Evolutionary conservation across 495 filamentous ascomycete genomes (phyloP), one percentile per base, ranked within the genome.

Genomic region (Aspergillus saccharolyticus): DNA sequence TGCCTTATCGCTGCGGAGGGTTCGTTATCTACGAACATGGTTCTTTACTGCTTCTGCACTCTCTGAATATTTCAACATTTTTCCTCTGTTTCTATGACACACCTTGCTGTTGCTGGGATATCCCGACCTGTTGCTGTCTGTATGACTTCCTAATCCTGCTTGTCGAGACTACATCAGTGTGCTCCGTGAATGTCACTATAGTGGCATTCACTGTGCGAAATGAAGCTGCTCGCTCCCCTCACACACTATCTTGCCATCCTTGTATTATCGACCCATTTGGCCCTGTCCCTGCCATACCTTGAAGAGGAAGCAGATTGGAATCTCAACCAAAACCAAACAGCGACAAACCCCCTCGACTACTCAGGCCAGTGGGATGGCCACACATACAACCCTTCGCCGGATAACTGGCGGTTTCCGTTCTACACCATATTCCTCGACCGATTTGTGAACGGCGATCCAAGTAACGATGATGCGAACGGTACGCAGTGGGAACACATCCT

Each of bases 381-480:
- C 59, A 74, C 66, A 85, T 86, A 81, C 61, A 61, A 63, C n/a
- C 76, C 78, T 0, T 88, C 86, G 0, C 86, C 86, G 0, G 57
- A 66, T 0, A 87, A 85, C 57, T 89, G 87, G 86, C 77, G 86
- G n/a, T 77, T 89, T 54, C 86, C 86, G 0, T 78, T 87, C 56
- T 89, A 89, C 65, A 85, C 84, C 2, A 56, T 89, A 17, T 85
- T 87, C 58, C 66, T 88, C 1, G 86, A 89, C 62, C 74, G 85
- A 24, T 87, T 81, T 56, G 84, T 86, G 51, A 87, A 89, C 56
- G 86, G 87, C 15, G 81, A 89, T 55, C 85, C 87, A 0, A 72
- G 69, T 0, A 89, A 89, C 66, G 85, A 89, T 60, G 80, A 89
- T 62, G 74, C 75, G 17, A 89, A 89, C 65, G 83, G 75, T 3